Base-by-base conservation (phyloP, 805 yeast species). In the Starmera quercuum region DNA sequence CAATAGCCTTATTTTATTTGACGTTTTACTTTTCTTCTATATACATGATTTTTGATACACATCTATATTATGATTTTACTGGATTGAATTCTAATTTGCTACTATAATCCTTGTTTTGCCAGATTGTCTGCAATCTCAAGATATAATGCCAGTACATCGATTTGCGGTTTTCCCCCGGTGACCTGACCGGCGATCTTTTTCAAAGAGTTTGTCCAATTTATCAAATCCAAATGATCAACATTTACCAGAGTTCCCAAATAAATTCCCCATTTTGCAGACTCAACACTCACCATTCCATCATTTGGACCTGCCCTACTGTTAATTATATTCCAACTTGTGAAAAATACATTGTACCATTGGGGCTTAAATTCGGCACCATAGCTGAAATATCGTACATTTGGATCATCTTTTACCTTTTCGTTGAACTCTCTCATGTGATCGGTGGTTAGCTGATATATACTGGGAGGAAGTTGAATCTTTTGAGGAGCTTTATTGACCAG, bases 241-340 rank as follows among this genome's bases (percentile, higher is more conserved):
- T 77, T 70, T 26, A 74, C 74, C 23, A 88, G 54, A 0, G 92
- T 83, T 0, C 96, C 97, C 43, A 77, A 52, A 55, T 83, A 84
- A 29, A 74, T 59, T 0, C 96, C 96, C 95, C 96, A 87, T 47
- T 71, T 72, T 1, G 94, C 63, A 38, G 92, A 82, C 25, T 65
- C 60, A 2, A 85, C 80, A 40, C 90, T 79, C 2, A 87, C 94
- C 62, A 88, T 57, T 0, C 97, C 97, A 58, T 87, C 97, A 52
- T 85, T 87, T 13, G 72, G 78, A 5, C 79, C 76, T 11, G 60
- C 60, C 20, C 42, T 35, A 6, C 51, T 31, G 35, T 68, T 55
- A n/a, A 86, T 70, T 3, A 83, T 63, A 17, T 61, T 61, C 82
- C 90, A 83, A 1, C 92, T 66, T 7, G 70, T 54, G 31, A 66